A percentile compares a stretch with the other conserved stretches of the same genome.
Evolutionary conservation across 2,329 filamentous ascomycete genomes (phyloP).

Genomic region (Paradendryphiella salina): DNA sequence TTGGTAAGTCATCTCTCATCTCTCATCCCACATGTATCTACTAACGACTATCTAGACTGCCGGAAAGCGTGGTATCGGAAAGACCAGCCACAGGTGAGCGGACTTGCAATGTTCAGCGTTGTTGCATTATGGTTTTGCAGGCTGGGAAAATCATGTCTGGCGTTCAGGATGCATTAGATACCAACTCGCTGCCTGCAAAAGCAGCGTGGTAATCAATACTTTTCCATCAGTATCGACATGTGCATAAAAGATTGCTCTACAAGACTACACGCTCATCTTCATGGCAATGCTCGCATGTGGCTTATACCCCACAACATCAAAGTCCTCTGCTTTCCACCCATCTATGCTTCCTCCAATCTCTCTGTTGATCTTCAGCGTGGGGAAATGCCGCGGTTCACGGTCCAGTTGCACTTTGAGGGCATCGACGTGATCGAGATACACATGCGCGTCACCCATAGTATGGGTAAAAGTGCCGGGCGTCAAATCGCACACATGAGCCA

Average conservation of each 20-base stretch:
- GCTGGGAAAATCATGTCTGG: conserved; percentile 34
- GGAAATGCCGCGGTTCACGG: conserved; percentile 80
- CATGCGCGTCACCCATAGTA: conserved; percentile 97
- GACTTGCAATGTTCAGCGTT: conserved; percentile 10
- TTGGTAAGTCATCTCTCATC: conserved; percentile 65
- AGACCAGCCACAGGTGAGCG: conserved; percentile 64
- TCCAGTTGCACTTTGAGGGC: conserved; percentile 79
- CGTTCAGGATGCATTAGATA: conserved; percentile 42
- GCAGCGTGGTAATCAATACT: conserved; percentile 28
- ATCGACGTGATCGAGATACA: conserved; percentile 91
- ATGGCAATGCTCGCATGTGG: conserved; percentile 92
- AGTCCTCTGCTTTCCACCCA: conserved; percentile 86
- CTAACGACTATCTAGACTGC: conserved; percentile 61
- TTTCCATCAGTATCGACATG: background rate
- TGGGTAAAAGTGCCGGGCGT: conserved; percentile 87
- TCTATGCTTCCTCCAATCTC: conserved; percentile 77
- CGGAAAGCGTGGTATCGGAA: conserved; percentile 93
- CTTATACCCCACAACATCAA: conserved; percentile 83
- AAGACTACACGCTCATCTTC: conserved; percentile 88
- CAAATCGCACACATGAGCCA: conserved; percentile 83
- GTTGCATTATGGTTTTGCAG: conserved; percentile 17
- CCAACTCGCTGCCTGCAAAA: conserved; percentile 26
- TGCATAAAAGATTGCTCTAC: background rate
- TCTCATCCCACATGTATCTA: background rate
- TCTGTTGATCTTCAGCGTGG: conserved; percentile 71